These are phyloP conservation scores for Tulasnella sp. DNA, from an alignment of 768 basidiomycete species.

Conservation along the genomic window DNA sequence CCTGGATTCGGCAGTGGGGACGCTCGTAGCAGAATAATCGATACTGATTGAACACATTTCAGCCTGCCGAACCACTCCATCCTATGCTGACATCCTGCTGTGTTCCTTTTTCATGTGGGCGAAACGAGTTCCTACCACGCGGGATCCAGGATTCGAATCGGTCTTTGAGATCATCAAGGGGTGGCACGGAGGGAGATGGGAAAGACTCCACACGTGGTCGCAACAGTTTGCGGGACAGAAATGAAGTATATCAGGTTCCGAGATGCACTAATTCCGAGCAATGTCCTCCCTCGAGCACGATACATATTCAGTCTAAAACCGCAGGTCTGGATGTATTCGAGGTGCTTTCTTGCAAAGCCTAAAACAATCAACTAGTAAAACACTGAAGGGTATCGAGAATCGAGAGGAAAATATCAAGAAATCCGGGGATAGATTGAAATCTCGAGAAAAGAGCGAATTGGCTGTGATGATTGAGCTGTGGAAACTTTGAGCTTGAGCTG, in stretches of 20 bases:
- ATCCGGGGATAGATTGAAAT: background rate
- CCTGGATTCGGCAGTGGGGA: no score
- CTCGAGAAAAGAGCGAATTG: background rate
- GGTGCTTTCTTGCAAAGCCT: background rate
- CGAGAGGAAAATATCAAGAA: background rate
- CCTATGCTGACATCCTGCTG: conserved; percentile 11
- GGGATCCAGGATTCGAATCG: background rate
- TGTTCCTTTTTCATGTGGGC: background rate
- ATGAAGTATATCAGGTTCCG: background rate
- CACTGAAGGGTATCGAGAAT: background rate
- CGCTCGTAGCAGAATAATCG: no score
- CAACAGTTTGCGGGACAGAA: background rate
- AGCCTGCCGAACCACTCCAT: background rate
- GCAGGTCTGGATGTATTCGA: background rate
- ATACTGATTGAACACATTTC: no score
- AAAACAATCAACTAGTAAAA: background rate
- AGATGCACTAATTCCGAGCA: background rate
- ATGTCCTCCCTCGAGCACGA: background rate
- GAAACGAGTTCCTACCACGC: background rate
- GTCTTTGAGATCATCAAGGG: background rate
- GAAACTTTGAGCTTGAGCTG: background rate
- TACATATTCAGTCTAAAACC: background rate
- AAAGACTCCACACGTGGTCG: background rate
- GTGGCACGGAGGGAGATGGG: conserved; percentile 14
- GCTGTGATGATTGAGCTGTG: background rate